Conservation (phyloP, 2,329 filamentous ascomycete genomes). For the Xylariaceae sp. region DNA sequence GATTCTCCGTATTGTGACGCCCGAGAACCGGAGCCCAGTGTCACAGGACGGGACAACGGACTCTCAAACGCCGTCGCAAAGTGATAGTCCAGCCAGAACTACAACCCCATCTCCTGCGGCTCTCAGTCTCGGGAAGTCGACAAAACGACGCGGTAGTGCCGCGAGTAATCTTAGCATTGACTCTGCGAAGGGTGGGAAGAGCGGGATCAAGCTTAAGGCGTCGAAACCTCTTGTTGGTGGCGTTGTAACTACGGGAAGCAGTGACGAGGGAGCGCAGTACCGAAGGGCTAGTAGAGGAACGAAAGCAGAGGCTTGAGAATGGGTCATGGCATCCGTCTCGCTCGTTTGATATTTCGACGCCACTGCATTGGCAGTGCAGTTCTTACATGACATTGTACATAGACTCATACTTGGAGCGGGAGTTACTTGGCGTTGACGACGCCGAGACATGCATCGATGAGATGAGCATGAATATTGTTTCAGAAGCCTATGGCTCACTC, state of each 20-base stretch:
- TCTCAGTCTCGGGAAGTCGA: slow-evolving; percentile 6
- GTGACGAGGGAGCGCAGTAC: slow-evolving; percentile 20
- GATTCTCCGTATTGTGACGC: slow-evolving; percentile 16
- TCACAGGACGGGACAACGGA: slow-evolving; percentile 19
- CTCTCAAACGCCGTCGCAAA: slow-evolving; percentile 1
- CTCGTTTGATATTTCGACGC: too few species aligned
- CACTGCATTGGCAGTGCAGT: too few species aligned
- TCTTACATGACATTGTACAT: too few species aligned
- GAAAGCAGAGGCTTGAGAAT: too few species aligned
- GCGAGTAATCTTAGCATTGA: slow-evolving; percentile 40
- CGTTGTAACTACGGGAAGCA: slow-evolving; percentile 34
- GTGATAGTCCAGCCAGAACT: neutral
- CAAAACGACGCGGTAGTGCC: slow-evolving; percentile 25
- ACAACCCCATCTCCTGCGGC: slow-evolving; percentile 18
- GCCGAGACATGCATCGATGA: too few species aligned
- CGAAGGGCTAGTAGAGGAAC: neutral
- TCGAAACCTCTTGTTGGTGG: slow-evolving; percentile 34
- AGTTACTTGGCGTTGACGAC: too few species aligned
- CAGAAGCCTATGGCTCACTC: too few species aligned
- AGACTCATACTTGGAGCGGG: too few species aligned
- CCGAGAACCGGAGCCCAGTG: slow-evolving; percentile 13
- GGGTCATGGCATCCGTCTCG: too few species aligned
- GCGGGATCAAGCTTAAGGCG: slow-evolving; percentile 41
- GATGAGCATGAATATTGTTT: too few species aligned
- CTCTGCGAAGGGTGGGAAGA: slow-evolving; percentile 33